Evolutionary conservation across 495 filamentous ascomycete species (phyloP), one percentile per base, ranked within the genome.

Genomic region (Aspergillus ostianus): DNA sequence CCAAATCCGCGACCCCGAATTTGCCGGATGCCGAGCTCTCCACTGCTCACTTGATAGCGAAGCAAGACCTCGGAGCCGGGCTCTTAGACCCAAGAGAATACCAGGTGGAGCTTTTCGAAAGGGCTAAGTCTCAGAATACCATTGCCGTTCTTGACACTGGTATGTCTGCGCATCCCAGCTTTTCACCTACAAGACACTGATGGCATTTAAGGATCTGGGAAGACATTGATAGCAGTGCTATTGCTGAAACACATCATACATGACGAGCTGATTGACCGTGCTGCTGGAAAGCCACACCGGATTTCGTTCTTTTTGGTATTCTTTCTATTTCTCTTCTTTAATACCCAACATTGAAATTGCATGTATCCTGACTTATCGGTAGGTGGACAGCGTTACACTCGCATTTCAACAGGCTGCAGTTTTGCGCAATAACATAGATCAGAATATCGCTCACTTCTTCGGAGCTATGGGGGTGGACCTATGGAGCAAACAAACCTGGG

Each of bases 81-180:
- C 90, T 90, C 57, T 79, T 84, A 15, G 86, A 84, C 59, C 90
- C 95, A 15, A 81, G 94, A 32, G 91, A 96, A 64, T 98, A 98
- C 67, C 94, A 98, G 70, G 77, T 89, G 30, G 93, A 98, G 70
- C 82, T 98, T 0, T 98, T 95, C 66, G 91, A 98, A 72, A 83
- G 84, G 62, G 93, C 94, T 19, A 97, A 95, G 69, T 62, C 82
- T 19, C 82, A 89, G 64, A 98, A 98, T 64, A 93, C 86, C 15
- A 96, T 98, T 66, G 94, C 93, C 2, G 95, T 98, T 13, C 82
- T 98, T n/a, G 92, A 96, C 69, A 97, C 94, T 41, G 93, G 89
- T 89, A 69, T 63, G 12, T 32, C 7, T 49, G 36, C 26, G n/a
- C 21, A 17, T 17, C 13, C 20, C 10, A 10, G 17, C 51, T 57